A percentile compares a stretch with the other conserved stretches of the same genome.
Conservation (phyloP, 371 early-diverging fungal genomes). For the Mortierella sp. region DNA sequence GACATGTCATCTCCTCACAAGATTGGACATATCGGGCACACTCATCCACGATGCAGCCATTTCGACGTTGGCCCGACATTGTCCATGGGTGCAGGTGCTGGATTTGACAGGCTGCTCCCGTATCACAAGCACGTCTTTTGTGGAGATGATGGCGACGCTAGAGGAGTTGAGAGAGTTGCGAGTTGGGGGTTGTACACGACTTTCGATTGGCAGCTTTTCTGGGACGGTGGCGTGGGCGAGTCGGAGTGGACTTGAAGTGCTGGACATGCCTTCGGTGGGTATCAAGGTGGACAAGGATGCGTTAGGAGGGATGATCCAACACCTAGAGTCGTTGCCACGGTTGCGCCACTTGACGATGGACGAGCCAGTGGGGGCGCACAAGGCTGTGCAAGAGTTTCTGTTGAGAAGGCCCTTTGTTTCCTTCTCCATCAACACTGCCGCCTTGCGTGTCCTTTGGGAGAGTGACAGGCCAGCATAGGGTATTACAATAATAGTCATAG, state of each 20-base stretch:
- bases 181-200: slow-evolving; percentile 23
- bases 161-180: slow-evolving; percentile 10
- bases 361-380: slow-evolving; percentile 15
- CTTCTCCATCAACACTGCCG: slow-evolving; percentile 1
- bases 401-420: neutral
- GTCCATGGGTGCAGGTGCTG: slow-evolving; percentile 21
- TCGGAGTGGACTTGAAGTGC: slow-evolving; percentile 10
- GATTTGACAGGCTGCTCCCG: slow-evolving; percentile 39
- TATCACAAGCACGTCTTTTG: slow-evolving; percentile 26
- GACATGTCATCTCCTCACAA: slow-evolving; percentile 16
- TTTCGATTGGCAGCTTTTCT: slow-evolving; percentile 28
- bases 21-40: slow-evolving; percentile 33
- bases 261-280: slow-evolving; percentile 38
- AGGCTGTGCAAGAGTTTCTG: neutral
- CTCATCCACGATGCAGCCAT: slow-evolving; percentile 35
- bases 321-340: slow-evolving; percentile 22
- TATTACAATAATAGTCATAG: neutral
- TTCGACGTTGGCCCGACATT: slow-evolving; percentile 16
- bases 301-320: slow-evolving; percentile 17
- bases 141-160: slow-evolving; percentile 18
- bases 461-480: neutral
- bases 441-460: neutral
- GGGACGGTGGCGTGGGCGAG: slow-evolving; percentile 21
- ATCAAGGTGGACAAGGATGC: slow-evolving; percentile 20
- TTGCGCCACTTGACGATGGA: slow-evolving; percentile 29